Evolutionary conservation across 2,329 filamentous ascomycete genomes (phyloP), one percentile per base, ranked within the genome.

Genomic region (Epichloe amarillans): DNA sequence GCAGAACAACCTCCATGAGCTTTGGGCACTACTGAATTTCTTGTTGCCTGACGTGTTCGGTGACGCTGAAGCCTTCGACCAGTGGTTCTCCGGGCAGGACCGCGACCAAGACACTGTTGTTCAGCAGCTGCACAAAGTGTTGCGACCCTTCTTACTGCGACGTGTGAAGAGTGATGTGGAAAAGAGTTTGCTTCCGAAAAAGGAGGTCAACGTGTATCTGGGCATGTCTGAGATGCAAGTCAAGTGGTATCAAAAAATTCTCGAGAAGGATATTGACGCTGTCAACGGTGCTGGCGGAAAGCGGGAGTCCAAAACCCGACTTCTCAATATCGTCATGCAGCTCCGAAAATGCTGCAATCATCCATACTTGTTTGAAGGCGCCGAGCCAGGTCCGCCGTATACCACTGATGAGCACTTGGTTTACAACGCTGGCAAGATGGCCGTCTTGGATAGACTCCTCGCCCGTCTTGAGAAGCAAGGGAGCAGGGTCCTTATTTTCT

Each of bases 171-270:
- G 82, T 56, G 93, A 98, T 66, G 93, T 98, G 4, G 93, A 98
- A 67, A 98, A 98, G 77, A 97, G 91, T 63, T 73, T 98, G 54
- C 70, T 97, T 49, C 93, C 93, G 2, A 98, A 98, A 75, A 96
- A 97, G 68, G 93, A 98, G 66, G 73, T 97, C 62, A 98, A 98
- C 57, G 70, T 98, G 30, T 98, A 97, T 64, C 84, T 98, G 57
- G 93, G 91, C 58, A 96, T 98, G 91, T 90, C 93, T 1, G 90
- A 96, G 52, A 98, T 98, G 93, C 93, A 98, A 66, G 80, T 96
- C 58, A 95, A 93, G 64, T 98, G 93, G 91, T 98, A 98, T 64
- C 86, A 95, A 67, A 96, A 96, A 72, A 98, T 98, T 59, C 74
- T 98, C 3, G 93, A 98, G 63, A 98, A 97, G 70, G 93, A 98